Evolutionary conservation across 2,329 filamentous ascomycete species (phyloP).

Genomic region (Karstenula rhodostoma): DNA sequence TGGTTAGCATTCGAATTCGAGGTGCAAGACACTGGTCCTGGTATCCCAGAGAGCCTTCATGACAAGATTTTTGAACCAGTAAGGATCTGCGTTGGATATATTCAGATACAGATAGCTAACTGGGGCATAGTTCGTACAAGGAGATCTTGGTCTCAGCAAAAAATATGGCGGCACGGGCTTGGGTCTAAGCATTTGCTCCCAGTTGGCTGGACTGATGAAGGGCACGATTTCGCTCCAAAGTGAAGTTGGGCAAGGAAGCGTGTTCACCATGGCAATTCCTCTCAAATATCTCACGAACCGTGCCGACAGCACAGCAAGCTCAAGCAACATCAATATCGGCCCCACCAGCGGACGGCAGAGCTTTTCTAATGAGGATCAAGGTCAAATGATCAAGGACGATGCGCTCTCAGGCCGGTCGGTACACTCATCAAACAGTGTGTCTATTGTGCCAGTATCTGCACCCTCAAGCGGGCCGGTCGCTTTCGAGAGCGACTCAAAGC

Average conservation of each 20-base stretch:
- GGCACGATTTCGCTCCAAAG: slow-evolving; percentile 78
- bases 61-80: slow-evolving; percentile 84
- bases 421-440: slow-evolving; percentile 38
- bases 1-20: slow-evolving; percentile 85
- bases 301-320: slow-evolving; percentile 60
- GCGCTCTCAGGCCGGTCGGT: slow-evolving; percentile 40
- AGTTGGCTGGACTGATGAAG: slow-evolving; percentile 83
- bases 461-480: slow-evolving; percentile 43
- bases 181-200: slow-evolving; percentile 87
- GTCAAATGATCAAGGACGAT: slow-evolving; percentile 36
- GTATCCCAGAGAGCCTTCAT: slow-evolving; percentile 80
- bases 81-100: background rate
- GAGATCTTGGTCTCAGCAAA: slow-evolving; percentile 86
- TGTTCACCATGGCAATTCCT: slow-evolving; percentile 84
- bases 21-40: slow-evolving; percentile 86
- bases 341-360: slow-evolving; percentile 36
- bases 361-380: slow-evolving; percentile 35
- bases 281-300: slow-evolving; percentile 77
- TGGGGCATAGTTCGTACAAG: slow-evolving; percentile 75
- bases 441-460: slow-evolving; percentile 28
- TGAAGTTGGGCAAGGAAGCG: slow-evolving; percentile 75
- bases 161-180: slow-evolving; percentile 90
- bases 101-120: background rate
- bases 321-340: slow-evolving; percentile 39
- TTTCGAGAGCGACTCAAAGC: slow-evolving; percentile 70